Percentiles rank a stretch among this genome's conserved stretches.
Conservation (phyloP, 1,284 basidiomycete genomes). For the Cryptococcus wingfieldii region DNA sequence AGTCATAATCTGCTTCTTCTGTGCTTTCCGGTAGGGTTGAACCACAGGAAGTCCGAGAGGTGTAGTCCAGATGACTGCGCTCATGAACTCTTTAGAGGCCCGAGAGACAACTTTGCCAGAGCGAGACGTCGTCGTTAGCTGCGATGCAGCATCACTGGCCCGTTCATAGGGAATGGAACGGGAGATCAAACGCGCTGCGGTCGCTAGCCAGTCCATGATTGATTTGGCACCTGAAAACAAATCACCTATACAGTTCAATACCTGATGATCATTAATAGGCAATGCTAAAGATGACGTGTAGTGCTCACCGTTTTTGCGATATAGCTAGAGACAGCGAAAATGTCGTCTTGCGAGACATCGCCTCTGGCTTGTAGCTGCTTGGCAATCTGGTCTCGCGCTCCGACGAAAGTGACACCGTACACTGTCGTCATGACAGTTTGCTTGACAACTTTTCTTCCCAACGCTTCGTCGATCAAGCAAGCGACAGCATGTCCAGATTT, state of each 20-base stretch:
- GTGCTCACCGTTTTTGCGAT: constrained; percentile 65
- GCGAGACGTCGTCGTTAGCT: constrained; percentile 8
- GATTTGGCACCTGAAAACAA: constrained; percentile 85
- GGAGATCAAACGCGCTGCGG: constrained; percentile 76
- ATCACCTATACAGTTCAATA: constrained; percentile 81
- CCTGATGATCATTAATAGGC: constrained; percentile 46
- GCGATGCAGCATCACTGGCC: constrained; percentile 53
- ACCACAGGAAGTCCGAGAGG: constrained; percentile 91
- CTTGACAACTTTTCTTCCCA: constrained; percentile 94
- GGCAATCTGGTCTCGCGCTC: constrained; percentile 92
- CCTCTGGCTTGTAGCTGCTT: constrained; percentile 75
- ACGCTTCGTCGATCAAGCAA: constrained; percentile 66
- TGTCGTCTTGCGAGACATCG: constrained; percentile 67
- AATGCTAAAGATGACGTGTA: background rate
- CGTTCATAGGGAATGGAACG: constrained; percentile 80
- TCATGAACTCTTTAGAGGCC: constrained; percentile 82
- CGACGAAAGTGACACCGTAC: constrained; percentile 87
- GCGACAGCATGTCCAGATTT: constrained; percentile 59
- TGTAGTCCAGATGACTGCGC: constrained; percentile 93
- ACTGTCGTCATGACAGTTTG: constrained; percentile 99
- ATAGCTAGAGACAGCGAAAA: constrained; percentile 75
- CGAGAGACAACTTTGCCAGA: constrained; percentile 11
- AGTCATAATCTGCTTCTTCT: constrained; percentile 75
- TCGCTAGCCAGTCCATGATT: constrained; percentile 88
- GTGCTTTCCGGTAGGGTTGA: constrained; percentile 86